These are phyloP conservation scores for Botrytis fabae DNA, from an alignment of 2,329 filamentous ascomycete species.

Conservation along the genomic window DNA sequence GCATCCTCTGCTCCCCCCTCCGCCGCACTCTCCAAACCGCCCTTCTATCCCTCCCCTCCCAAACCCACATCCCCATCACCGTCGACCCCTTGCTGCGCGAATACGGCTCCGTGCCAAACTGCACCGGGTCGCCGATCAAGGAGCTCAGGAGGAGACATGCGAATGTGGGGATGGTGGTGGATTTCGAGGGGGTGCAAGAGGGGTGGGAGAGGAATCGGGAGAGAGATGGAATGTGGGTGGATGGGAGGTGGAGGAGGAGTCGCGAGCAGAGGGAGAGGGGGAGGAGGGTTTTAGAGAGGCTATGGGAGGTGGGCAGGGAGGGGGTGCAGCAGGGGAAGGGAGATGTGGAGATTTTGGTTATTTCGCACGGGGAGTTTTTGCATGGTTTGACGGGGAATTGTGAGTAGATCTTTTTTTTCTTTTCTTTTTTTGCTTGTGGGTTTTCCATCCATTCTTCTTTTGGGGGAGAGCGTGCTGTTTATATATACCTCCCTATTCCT, in stretches of 20 bases:
- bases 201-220: background rate
- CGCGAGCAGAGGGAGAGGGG: background rate
- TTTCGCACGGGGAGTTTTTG: background rate
- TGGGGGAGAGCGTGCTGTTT: too few relatives aligned
- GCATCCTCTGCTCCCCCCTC: background rate
- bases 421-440: too few relatives aligned
- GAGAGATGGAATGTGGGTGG: background rate
- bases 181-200: background rate
- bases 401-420: background rate
- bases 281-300: background rate
- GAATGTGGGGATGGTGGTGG: background rate
- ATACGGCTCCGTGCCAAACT: background rate
- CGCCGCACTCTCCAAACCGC: background rate
- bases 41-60: accelerated
- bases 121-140: background rate
- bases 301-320: background rate
- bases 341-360: background rate
- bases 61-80: background rate
- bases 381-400: background rate
- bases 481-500: too few relatives aligned
- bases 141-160: background rate
- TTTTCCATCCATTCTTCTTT: too few relatives aligned
- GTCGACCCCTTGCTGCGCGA: background rate
- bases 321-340: too few relatives aligned
- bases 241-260: background rate